Evolutionary conservation across 805 yeast genomes (phyloP), one percentile per base, ranked within the genome.

Genomic region (Scheffersomyces amazonensis): DNA sequence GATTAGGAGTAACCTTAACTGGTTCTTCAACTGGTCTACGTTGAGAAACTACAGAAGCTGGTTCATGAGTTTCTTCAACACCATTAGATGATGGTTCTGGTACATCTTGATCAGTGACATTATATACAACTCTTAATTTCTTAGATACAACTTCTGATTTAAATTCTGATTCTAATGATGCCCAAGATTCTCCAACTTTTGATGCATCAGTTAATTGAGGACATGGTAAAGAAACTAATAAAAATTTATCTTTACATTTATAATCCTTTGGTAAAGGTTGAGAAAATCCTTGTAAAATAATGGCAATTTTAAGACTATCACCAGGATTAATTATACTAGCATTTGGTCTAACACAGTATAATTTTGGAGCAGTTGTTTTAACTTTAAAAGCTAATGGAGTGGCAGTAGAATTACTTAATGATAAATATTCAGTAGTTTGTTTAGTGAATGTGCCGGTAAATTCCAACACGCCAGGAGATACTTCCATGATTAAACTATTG

Each of bases 311-410:
- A 37, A 81, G 64, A 17, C 81, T 61, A 47, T 78, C 76, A 24
- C 95, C 93, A 11, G 98, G 90, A 20, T 71, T 72, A 40, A 93
- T 71, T 24, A 83, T 62, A 12, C 93, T 80, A 42, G 97, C 91
- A 62, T 90, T 93, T 46, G 99, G 99, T 67, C 96, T 83, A 36
- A 93, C 98, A 63, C 96, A 87, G 72, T 90, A 83, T 63, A 87
- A 72, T 63, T 87, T 90, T 44, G 99, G 99, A 8, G 98, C 97
- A 5, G 99, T 93, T 32, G 99, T 91, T 69, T 91, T 93, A 57
- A 93, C 97, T 70, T 93, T 93, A 75, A 88, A 93, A 21, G 96
- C 96, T 53, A 78, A 65, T 32, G 81, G 72, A 22, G 80, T 67
- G 38, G 71, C 71, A 12, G 77, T 62, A 29, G 83, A 69, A 51